These are phyloP conservation scores for Alternaria solani DNA, from an alignment of 2,329 filamentous ascomycete species.

Conservation along the genomic window DNA sequence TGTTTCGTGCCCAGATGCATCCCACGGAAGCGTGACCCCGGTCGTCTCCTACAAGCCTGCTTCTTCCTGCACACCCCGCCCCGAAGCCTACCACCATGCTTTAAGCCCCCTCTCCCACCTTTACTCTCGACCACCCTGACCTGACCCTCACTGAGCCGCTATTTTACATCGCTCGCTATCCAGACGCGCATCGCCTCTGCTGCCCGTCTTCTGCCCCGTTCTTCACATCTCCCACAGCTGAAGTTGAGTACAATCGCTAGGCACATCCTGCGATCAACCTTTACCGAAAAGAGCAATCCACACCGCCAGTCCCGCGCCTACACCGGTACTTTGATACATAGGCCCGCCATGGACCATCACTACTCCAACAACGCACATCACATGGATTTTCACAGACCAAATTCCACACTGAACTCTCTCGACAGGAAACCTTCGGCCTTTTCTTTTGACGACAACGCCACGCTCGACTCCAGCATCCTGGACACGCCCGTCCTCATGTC, in stretches of 20 bases:
- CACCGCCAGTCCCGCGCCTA: slow-evolving; percentile 51
- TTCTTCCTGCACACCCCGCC: slow-evolving; percentile 25
- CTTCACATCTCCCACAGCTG: neutral
- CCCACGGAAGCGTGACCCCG: slow-evolving; percentile 30
- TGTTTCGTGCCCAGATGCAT: slow-evolving; percentile 32
- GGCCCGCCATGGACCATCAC: slow-evolving; percentile 50
- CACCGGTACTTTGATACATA: slow-evolving; percentile 54
- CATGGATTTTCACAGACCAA: slow-evolving; percentile 51
- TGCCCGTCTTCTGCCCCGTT: slow-evolving; percentile 15
- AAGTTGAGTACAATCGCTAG: slow-evolving; percentile 23
- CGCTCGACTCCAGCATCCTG: slow-evolving; percentile 57
- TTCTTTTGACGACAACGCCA: slow-evolving; percentile 62
- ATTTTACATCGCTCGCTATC: slow-evolving; percentile 14
- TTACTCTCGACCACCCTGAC: slow-evolving; percentile 24
- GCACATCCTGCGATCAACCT: slow-evolving; percentile 28
- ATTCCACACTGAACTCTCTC: slow-evolving; percentile 45
- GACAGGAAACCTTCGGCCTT: slow-evolving; percentile 51
- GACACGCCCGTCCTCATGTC: slow-evolving; percentile 58
- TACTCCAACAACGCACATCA: slow-evolving; percentile 32
- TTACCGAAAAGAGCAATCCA: slow-evolving; percentile 49
- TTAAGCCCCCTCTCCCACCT: slow-evolving; percentile 40
- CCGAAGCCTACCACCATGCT: slow-evolving; percentile 18
- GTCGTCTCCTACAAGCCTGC: slow-evolving; percentile 13
- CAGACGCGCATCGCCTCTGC: slow-evolving; percentile 17
- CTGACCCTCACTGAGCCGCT: slow-evolving; percentile 24